A percentile compares a stretch with the other conserved stretches of the same genome.
Conservation (phyloP, 345 rosid species). For the Eucalyptus regnans region DNA sequence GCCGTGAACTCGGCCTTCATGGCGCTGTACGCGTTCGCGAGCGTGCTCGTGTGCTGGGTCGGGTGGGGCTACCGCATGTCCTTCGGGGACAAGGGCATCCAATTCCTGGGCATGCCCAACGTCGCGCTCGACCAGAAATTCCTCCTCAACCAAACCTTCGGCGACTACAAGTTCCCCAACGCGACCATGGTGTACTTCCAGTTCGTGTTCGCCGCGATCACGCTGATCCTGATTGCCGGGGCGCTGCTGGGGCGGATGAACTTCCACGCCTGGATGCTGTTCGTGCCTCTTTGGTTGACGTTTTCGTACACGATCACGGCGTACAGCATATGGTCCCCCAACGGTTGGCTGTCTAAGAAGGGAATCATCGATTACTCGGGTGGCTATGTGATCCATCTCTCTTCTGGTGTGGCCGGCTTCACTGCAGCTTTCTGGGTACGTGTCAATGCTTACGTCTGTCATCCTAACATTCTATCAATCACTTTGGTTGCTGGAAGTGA, state of each 20-base stretch:
- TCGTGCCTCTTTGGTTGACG: slow-evolving; percentile 62
- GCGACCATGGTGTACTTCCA: slow-evolving; percentile 64
- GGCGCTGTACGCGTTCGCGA: slow-evolving; percentile 62
- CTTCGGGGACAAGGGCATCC: slow-evolving; percentile 25
- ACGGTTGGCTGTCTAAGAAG: slow-evolving; percentile 33
- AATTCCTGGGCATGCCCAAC: slow-evolving; percentile 31
- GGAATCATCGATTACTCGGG: slow-evolving; percentile 59
- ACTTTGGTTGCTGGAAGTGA: not conserved
- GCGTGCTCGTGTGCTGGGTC: slow-evolving; percentile 60
- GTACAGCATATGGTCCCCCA: slow-evolving; percentile 40
- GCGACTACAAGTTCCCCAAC: slow-evolving; percentile 18
- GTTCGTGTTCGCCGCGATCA: slow-evolving; percentile 52
- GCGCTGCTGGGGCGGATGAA: slow-evolving; percentile 67
- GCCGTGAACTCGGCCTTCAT: slow-evolving; percentile 72
- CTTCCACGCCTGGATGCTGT: slow-evolving; percentile 59
- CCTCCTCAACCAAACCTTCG: slow-evolving; percentile 5
- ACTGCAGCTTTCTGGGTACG: slow-evolving; percentile 62
- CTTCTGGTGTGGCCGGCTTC: slow-evolving; percentile 64
- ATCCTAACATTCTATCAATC: not conserved
- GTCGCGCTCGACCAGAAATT: slow-evolving; percentile 24
- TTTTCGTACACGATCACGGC: slow-evolving; percentile 51
- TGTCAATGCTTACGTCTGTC: too few relatives aligned
- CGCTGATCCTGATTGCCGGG: slow-evolving; percentile 42
- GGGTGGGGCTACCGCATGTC: slow-evolving; percentile 52
- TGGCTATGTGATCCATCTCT: slow-evolving; percentile 50